Conservation (phyloP, 352 stramenopile genomes). For the Phytophthora idaei region DNA sequence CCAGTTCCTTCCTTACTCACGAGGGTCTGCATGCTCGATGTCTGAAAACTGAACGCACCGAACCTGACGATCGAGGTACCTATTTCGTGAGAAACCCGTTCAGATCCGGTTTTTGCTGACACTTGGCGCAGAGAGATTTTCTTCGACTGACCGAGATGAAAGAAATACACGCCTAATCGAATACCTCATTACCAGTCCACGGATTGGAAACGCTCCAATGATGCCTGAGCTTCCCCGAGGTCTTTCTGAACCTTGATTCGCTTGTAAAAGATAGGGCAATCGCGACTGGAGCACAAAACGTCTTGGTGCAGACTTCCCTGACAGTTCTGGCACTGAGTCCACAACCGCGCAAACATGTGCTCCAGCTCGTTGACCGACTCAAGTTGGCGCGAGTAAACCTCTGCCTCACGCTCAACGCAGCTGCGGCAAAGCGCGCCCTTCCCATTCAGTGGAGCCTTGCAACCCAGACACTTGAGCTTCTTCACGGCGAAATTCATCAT, state of each 20-base stretch:
- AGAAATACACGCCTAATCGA: slow-evolving; percentile 1
- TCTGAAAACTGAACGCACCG: too few relatives aligned
- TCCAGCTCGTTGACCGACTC: slow-evolving; percentile 93
- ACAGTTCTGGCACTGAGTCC: slow-evolving; percentile 98
- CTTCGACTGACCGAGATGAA: too few relatives aligned
- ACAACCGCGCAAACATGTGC: slow-evolving; percentile 95
- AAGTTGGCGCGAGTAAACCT: slow-evolving; percentile 97
- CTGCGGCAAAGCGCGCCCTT: slow-evolving; percentile 93
- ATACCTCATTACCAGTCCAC: slow-evolving; percentile 63
- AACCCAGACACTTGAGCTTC: slow-evolving; percentile 97
- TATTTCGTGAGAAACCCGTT: too few relatives aligned
- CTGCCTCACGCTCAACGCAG: slow-evolving; percentile 92
- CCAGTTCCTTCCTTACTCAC: too few relatives aligned
- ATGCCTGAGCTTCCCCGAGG: slow-evolving; percentile 92
- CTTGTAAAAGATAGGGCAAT: slow-evolving; percentile 99
- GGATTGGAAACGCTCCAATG: slow-evolving; percentile 95
- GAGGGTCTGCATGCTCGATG: too few relatives aligned
- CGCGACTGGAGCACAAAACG: slow-evolving; percentile 95
- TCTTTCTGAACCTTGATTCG: slow-evolving; percentile 99
- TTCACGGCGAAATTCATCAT: slow-evolving; percentile 99
- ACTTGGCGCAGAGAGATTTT: too few relatives aligned
- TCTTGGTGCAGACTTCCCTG: slow-evolving; percentile 97
- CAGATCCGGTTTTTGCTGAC: too few relatives aligned
- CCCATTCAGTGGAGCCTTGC: slow-evolving; percentile 93
- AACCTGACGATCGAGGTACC: too few relatives aligned